Evolutionary conservation across 805 yeast species (phyloP).

Genomic region (Candida fluviatilis): DNA sequence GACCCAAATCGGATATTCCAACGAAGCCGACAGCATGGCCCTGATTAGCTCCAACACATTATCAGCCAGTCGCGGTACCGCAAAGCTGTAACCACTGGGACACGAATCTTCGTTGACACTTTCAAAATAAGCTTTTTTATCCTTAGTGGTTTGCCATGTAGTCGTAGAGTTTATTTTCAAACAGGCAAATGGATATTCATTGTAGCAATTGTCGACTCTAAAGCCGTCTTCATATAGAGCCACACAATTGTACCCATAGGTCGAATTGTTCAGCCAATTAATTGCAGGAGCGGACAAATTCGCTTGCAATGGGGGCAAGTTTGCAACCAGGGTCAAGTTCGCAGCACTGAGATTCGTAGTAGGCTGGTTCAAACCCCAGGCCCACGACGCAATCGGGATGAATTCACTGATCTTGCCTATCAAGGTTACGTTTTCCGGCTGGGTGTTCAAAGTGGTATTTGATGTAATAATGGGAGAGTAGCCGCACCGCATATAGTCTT

Average conservation of each 20-base stretch:
- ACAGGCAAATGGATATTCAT: constrained; percentile 53
- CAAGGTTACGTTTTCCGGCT: constrained; percentile 11
- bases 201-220: constrained; percentile 65
- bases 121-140: constrained; percentile 40
- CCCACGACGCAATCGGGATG: constrained; percentile 51
- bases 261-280: constrained; percentile 5
- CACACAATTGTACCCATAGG: constrained; percentile 40
- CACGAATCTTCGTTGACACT: constrained; percentile 27
- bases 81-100: constrained; percentile 27
- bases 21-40: constrained; percentile 21
- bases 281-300: no score
- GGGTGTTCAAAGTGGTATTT: constrained; percentile 5
- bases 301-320: no score
- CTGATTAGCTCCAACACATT: constrained; percentile 29
- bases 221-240: constrained; percentile 46
- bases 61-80: constrained; percentile 32
- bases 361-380: constrained; percentile 51
- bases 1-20: constrained; percentile 58
- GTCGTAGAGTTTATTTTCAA: constrained; percentile 33
- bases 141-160: constrained; percentile 38
- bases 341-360: background rate
- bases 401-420: constrained; percentile 21
- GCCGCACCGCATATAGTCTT: constrained; percentile 50
- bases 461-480: constrained; percentile 58
- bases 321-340: no score